Base-by-base conservation (phyloP, 2,329 filamentous ascomycete species). In the Diplocarpon rosae region DNA sequence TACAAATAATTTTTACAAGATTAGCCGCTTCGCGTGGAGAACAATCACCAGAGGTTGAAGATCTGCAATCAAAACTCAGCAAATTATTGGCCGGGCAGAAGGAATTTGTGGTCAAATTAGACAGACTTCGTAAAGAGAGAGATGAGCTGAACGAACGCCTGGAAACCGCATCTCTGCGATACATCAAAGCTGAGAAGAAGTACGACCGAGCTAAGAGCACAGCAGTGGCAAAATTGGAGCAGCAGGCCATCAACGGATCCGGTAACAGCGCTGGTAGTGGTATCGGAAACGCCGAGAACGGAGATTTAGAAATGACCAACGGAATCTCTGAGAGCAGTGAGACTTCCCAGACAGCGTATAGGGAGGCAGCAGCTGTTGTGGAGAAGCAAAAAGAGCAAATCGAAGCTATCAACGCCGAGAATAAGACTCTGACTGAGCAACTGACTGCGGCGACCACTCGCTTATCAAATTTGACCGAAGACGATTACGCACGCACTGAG, bases 131-230 rank as follows among this genome's bases (percentile, higher is more conserved):
- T 39, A 71, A 76, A 6, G 88, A 95, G 57, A 93, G 92, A 57
- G 83, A 93, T 43, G 80, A 85, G 55, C 71, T 95, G 3, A 86
- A 86, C 37, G 85, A 92, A 58, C 83, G 90, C 50, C 71, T 96
- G 15, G 90, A 96, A 60, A 82, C 78, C 29, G 92, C 90, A 13
- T 94, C 88, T 5, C 71, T 94, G 47, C 78, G 92, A 52, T 96
- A 94, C 59, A 86, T 96, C 69, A 85, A 93, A 55, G 92, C 92
- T 0, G 92, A 98, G 63, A 93, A 94, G 69, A 92, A 88, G 62
- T 71, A 96, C 42, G 92, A 98, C 62, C 79, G 92, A 35, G 78
- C 83, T 17, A 90, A 86, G 64, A 98, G 92, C 60, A 69, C 80
- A 13, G 88, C 94, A 46, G 88, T 95, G 1, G 85, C 89, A 50